phyloP scores from a whole-genome alignment of 225 moss, liverwort and hornwort species.

The Bryum argenteum region DNA sequence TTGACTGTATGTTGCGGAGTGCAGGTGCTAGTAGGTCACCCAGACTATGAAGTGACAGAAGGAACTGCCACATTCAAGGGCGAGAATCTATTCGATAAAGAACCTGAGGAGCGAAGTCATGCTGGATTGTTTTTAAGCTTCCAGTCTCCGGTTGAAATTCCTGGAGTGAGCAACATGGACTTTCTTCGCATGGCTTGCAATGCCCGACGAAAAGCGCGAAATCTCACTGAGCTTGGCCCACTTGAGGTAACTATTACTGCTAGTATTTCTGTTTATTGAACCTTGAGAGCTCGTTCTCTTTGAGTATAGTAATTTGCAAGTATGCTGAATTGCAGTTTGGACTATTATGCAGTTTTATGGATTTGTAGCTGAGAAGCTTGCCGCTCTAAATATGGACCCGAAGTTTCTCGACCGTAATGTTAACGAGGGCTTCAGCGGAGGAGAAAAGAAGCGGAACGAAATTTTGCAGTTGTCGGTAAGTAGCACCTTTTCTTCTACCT shows the following conservation, averaged over 20 bases:
- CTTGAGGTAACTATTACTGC: conserved; percentile 64
- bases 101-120: conserved; percentile 91
- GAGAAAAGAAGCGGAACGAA: conserved; percentile 95
- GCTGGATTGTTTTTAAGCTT: conserved; percentile 86
- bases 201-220: conserved; percentile 75
- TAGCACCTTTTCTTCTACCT: background rate
- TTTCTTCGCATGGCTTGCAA: conserved; percentile 99
- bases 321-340: conserved; percentile 14
- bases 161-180: conserved; percentile 99
- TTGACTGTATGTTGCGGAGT: conserved; percentile 25
- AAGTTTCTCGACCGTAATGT: conserved; percentile 95
- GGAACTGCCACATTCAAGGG: conserved; percentile 82
- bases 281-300: background rate
- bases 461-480: conserved; percentile 90
- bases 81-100: conserved; percentile 89
- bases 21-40: conserved; percentile 94
- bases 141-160: conserved; percentile 92
- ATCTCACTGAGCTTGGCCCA: conserved; percentile 85
- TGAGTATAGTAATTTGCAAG: background rate
- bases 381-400: conserved; percentile 87
- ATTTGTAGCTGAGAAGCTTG: conserved; percentile 77
- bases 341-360: conserved; percentile 77
- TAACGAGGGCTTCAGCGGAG: conserved; percentile 97
- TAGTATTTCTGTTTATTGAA: background rate
- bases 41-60: conserved; percentile 80